A percentile compares a stretch with the other conserved stretches of the same genome.
Evolutionary conservation across 2,329 filamentous ascomycete species (phyloP).

Genomic region (Beauveria bassiana): DNA sequence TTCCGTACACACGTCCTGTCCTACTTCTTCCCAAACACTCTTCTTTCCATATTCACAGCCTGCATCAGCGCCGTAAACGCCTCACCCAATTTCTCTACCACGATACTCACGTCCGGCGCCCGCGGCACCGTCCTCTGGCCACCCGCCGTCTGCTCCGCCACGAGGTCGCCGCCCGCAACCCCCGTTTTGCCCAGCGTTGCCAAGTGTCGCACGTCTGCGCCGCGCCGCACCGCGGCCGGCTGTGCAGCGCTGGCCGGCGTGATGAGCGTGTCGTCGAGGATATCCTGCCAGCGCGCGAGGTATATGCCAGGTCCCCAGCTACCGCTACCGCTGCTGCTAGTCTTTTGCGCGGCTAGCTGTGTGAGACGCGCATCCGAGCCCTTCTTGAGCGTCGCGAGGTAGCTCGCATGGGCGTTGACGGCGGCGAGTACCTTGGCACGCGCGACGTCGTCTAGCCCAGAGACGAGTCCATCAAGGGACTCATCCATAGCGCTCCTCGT

Average conservation of each 20-base stretch:
- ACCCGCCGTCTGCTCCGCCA: constrained; percentile 21
- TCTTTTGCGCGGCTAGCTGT: constrained; percentile 40
- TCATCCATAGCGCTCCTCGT: constrained; percentile 28
- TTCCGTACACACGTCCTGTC: too few species aligned
- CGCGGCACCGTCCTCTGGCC: constrained; percentile 19
- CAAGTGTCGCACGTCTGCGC: constrained; percentile 41
- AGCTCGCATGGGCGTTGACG: constrained; percentile 52
- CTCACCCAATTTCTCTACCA: constrained; percentile 29
- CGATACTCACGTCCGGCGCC: constrained; percentile 34
- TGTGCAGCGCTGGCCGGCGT: constrained; percentile 50
- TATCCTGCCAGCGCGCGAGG: constrained; percentile 61
- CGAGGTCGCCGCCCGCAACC: constrained; percentile 20
- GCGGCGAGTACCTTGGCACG: constrained; percentile 38
- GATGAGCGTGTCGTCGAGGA: constrained; percentile 62
- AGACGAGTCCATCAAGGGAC: constrained; percentile 35
- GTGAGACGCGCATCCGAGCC: constrained; percentile 50
- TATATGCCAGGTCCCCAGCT: constrained; percentile 63
- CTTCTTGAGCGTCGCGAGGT: constrained; percentile 47
- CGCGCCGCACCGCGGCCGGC: constrained; percentile 36
- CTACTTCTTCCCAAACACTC: constrained; percentile 2
- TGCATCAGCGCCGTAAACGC: constrained; percentile 8
- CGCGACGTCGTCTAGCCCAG: constrained; percentile 37
- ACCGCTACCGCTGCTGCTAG: neutral
- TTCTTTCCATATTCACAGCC: constrained; percentile 6
- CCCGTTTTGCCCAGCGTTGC: constrained; percentile 37